Percentiles rank a stretch among this genome's conserved stretches.
Evolutionary conservation across 2,329 filamentous ascomycete species (phyloP).

Genomic region (Ascochyta pisi): DNA sequence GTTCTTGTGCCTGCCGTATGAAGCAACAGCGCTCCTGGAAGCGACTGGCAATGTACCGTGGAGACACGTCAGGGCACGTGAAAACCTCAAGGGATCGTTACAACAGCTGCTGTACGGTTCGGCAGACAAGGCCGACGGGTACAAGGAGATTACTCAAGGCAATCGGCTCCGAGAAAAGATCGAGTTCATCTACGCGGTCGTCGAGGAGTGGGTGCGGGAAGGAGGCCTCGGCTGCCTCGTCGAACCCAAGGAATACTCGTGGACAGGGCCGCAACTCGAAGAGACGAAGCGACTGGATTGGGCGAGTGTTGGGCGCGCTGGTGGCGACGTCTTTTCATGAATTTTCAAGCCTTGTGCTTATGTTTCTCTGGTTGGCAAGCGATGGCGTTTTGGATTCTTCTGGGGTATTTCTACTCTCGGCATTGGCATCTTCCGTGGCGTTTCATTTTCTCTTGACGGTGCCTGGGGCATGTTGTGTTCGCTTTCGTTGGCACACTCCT

Average conservation of each 20-base stretch:
- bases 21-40: constrained; percentile 71
- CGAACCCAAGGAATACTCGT: constrained; percentile 48
- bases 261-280: constrained; percentile 53
- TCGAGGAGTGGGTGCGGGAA: constrained; percentile 74
- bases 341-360: constrained; percentile 17
- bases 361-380: constrained; percentile 29
- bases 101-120: constrained; percentile 73
- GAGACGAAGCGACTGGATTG: constrained; percentile 56
- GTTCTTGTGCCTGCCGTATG: constrained; percentile 77
- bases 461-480: constrained; percentile 20
- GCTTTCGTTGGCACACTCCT: constrained; percentile 34
- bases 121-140: constrained; percentile 57
- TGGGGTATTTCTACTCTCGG: constrained; percentile 32
- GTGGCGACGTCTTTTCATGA: constrained; percentile 53
- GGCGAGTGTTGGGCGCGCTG: constrained; percentile 57
- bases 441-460: constrained; percentile 27
- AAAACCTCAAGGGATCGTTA: constrained; percentile 73
- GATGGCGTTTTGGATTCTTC: constrained; percentile 38
- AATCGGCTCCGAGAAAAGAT: constrained; percentile 79
- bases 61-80: constrained; percentile 71
- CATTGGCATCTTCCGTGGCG: constrained; percentile 42
- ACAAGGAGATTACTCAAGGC: constrained; percentile 65
- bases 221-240: constrained; percentile 67
- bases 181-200: constrained; percentile 71
- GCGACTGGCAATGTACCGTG: constrained; percentile 68